These are phyloP conservation scores for Phellinidium pouzarii DNA, from an alignment of 1,284 basidiomycete species.

Conservation along the genomic window DNA sequence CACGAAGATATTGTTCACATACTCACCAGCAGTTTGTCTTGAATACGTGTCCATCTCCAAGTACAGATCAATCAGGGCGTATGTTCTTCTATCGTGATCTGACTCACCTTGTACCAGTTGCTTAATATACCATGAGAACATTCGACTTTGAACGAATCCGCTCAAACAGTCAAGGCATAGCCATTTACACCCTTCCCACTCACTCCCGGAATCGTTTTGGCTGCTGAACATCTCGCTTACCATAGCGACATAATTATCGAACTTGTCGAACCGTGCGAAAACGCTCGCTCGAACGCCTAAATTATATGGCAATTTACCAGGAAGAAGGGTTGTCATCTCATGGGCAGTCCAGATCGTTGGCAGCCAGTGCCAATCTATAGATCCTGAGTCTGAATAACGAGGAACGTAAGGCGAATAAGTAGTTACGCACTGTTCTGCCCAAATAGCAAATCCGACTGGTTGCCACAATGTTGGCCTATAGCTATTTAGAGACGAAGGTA, in stretches of 20 bases:
- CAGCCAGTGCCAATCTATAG: conserved; percentile 13
- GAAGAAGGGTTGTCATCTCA: background rate
- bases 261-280: background rate
- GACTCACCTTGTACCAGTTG: conserved; percentile 13
- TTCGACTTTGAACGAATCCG: background rate
- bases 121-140: conserved; percentile 12
- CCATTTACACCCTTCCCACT: conserved; percentile 1
- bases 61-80: background rate
- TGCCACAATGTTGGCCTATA: conserved; percentile 9
- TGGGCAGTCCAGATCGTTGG: background rate
- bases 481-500: background rate
- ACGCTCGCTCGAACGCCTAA: background rate
- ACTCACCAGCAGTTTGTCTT: conserved; percentile 16
- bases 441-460: background rate
- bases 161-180: conserved; percentile 9
- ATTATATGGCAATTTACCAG: conserved; percentile 2
- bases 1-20: background rate
- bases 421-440: conserved; percentile 6
- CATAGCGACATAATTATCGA: background rate
- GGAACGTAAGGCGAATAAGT: background rate
- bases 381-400: background rate
- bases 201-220: conserved; percentile 12
- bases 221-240: conserved; percentile 8
- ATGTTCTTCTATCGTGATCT: background rate
- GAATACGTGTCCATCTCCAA: conserved; percentile 8